Percentiles rank a stretch among this genome's conserved stretches.
Conservation (phyloP, 352 stramenopile genomes). For the Pythium inflatum region DNA sequence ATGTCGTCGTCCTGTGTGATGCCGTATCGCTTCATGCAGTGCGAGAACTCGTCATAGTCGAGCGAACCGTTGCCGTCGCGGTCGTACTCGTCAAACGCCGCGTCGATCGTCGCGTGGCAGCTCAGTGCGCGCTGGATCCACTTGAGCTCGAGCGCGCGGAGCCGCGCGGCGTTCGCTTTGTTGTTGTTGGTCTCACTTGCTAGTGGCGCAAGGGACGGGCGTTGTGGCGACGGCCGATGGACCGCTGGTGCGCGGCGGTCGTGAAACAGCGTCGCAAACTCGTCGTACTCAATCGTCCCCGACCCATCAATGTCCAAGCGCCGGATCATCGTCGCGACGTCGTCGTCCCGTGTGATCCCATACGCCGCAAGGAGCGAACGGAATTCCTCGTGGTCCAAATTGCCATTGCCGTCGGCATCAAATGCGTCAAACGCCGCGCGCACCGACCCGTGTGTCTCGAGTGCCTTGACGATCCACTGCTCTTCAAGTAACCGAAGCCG, state of each 20-base stretch:
- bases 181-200: not conserved
- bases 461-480: slow-evolving; percentile 50
- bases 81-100: slow-evolving; percentile 71
- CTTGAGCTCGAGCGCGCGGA: slow-evolving; percentile 60
- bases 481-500: slow-evolving; percentile 46
- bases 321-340: slow-evolving; percentile 51
- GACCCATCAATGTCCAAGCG: slow-evolving; percentile 52
- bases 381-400: slow-evolving; percentile 56
- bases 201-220: not conserved
- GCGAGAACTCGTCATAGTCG: slow-evolving; percentile 63
- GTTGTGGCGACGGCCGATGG: not conserved
- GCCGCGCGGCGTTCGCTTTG: slow-evolving; percentile 28
- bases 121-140: slow-evolving; percentile 65
- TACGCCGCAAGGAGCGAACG: slow-evolving; percentile 50
- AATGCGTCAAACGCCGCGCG: slow-evolving; percentile 47
- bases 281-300: slow-evolving; percentile 60
- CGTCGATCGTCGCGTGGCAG: slow-evolving; percentile 63
- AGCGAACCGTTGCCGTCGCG: slow-evolving; percentile 50
- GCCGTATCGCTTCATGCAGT: slow-evolving; percentile 76
- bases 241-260: slow-evolving; percentile 28
- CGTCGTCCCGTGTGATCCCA: slow-evolving; percentile 45
- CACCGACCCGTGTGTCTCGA: slow-evolving; percentile 40
- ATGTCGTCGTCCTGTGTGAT: slow-evolving; percentile 65
- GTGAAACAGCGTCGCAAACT: slow-evolving; percentile 69
- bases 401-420: slow-evolving; percentile 47